Conservation (phyloP, 129 eudicot species). For the Scalesia atractyloides region DNA sequence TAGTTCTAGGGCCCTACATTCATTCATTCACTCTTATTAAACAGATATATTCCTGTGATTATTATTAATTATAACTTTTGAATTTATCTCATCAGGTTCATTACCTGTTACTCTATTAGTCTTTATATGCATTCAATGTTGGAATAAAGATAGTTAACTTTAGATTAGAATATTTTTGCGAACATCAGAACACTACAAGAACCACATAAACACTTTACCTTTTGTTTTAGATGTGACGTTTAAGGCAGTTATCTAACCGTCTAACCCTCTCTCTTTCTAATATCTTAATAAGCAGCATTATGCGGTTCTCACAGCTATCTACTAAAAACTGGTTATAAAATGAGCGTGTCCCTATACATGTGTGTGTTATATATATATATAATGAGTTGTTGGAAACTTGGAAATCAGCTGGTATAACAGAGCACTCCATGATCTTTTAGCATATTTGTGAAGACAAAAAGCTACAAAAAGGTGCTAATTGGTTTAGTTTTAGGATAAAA, state of each 20-base stretch:
- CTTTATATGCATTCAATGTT: neutral
- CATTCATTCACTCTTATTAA: constrained; percentile 19
- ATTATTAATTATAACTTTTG: neutral
- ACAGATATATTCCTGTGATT: neutral
- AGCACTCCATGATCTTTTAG: neutral
- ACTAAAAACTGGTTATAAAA: too few species aligned
- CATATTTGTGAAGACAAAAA: neutral
- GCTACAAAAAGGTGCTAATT: constrained; percentile 19
- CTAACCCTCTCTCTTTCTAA: neutral
- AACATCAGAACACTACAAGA: neutral
- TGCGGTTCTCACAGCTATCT: too few species aligned
- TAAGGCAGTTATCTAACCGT: too few species aligned
- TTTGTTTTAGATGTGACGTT: too few species aligned
- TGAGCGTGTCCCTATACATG: too few species aligned
- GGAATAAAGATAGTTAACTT: neutral
- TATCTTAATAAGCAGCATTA: too few species aligned
- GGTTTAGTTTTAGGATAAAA: constrained; percentile 11
- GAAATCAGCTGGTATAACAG: constrained; percentile 6
- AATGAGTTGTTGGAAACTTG: constrained; percentile 15
- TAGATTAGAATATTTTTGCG: neutral
- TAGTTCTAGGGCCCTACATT: constrained; percentile 20
- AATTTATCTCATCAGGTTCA: neutral
- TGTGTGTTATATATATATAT: neutral
- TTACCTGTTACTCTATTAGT: neutral
- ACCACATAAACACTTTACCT: neutral